Conservation (phyloP, 768 basidiomycete species). For the Cantharellus anzutake region DNA sequence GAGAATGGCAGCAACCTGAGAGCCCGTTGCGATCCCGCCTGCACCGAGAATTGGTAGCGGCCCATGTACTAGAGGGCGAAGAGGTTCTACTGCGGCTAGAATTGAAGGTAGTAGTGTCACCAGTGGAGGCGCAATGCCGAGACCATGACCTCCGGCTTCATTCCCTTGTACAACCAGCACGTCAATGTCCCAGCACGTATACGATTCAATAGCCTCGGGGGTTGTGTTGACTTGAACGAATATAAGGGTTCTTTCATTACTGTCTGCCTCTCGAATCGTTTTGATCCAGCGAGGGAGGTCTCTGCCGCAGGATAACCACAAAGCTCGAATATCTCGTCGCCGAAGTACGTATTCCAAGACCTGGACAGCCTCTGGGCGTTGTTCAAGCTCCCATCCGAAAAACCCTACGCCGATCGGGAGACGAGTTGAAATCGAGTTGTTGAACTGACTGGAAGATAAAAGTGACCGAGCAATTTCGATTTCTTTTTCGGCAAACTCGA, state of each 20-base stretch:
- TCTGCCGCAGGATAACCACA: conserved; percentile 61
- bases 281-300: conserved; percentile 40
- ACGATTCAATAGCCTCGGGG: conserved; percentile 37
- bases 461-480: conserved; percentile 29
- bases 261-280: conserved; percentile 36
- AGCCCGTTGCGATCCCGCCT: conserved; percentile 48
- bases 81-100: conserved; percentile 19
- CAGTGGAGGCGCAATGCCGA: conserved; percentile 34
- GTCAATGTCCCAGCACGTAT: conserved; percentile 52
- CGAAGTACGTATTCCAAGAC: conserved; percentile 30
- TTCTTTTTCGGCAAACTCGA: conserved; percentile 25
- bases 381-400: conserved; percentile 51
- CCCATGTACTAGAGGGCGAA: conserved; percentile 23
- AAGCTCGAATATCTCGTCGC: conserved; percentile 34
- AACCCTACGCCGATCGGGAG: conserved; percentile 46
- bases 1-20: conserved; percentile 45
- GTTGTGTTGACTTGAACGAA: conserved; percentile 48
- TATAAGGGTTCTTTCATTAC: conserved; percentile 26
- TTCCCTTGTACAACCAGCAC: conserved; percentile 63
- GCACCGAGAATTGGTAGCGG: conserved; percentile 35
- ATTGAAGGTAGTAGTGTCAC: conserved; percentile 39
- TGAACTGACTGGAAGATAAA: background rate
- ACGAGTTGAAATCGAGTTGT: background rate
- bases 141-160: conserved; percentile 69
- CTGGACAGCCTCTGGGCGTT: conserved; percentile 19